These are phyloP conservation scores for Clonostachys byssicola DNA, from an alignment of 2,329 filamentous ascomycete genomes.

Conservation along the genomic window DNA sequence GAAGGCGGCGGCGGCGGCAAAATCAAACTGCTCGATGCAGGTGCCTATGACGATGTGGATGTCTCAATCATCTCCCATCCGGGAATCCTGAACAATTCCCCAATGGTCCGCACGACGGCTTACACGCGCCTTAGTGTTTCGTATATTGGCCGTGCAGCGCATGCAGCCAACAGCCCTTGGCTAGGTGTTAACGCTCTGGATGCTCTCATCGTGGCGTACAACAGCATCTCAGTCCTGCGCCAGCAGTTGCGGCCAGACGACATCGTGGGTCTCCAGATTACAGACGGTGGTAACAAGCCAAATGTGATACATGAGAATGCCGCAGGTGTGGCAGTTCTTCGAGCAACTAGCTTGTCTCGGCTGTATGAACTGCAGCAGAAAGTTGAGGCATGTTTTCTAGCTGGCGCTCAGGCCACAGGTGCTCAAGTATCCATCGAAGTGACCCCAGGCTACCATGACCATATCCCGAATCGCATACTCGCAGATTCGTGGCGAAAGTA, in stretches of 20 bases:
- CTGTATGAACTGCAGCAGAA: slow-evolving; percentile 27
- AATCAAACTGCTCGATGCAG: slow-evolving; percentile 35
- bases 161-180: slow-evolving; percentile 29
- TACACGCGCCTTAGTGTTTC: slow-evolving; percentile 43
- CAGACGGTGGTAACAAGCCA: slow-evolving; percentile 44
- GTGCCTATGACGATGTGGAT: slow-evolving; percentile 32
- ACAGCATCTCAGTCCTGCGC: slow-evolving; percentile 24
- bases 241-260: slow-evolving; percentile 30
- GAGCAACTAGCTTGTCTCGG: slow-evolving; percentile 8
- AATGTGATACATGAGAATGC: slow-evolving; percentile 53
- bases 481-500: slow-evolving; percentile 36
- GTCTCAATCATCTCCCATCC: slow-evolving; percentile 21
- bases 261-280: slow-evolving; percentile 42
- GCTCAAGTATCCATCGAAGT: slow-evolving; percentile 34
- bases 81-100: slow-evolving; percentile 33
- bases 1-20: slow-evolving; percentile 47
- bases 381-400: slow-evolving; percentile 34
- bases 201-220: slow-evolving; percentile 27
- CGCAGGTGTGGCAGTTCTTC: slow-evolving; percentile 23
- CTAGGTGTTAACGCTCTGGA: slow-evolving; percentile 30
- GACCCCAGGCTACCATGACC: slow-evolving; percentile 42
- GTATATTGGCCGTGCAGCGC: slow-evolving; percentile 45
- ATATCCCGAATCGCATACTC: slow-evolving; percentile 47
- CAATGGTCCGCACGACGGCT: slow-evolving; percentile 47
- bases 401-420: slow-evolving; percentile 35